Evolutionary conservation across 345 rosid genomes (phyloP).

Genomic region (Eucalyptus grandis): DNA sequence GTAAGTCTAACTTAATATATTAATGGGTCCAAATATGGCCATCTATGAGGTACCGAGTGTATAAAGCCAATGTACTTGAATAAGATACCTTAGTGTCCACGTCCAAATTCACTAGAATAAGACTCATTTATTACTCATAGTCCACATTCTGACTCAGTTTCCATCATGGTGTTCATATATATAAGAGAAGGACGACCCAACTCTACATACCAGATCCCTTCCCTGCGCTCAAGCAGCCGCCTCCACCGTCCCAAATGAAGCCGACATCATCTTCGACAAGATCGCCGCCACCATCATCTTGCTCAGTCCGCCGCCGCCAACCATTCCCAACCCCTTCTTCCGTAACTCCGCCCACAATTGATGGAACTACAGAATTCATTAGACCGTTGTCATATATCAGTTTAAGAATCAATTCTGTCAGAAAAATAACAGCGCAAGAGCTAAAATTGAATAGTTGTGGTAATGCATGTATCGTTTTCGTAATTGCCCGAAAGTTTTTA

Average conservation of each 20-base stretch:
- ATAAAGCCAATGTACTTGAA: not conserved
- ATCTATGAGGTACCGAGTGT: not conserved
- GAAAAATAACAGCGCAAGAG: not conserved
- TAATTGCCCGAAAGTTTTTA: not conserved
- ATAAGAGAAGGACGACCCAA: not conserved
- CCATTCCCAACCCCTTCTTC: not conserved
- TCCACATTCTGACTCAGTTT: not conserved
- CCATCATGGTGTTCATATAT: not conserved
- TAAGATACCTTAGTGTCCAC: not conserved
- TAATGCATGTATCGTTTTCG: not conserved
- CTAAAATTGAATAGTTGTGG: not conserved
- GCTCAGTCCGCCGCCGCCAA: not conserved
- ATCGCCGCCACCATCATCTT: not conserved
- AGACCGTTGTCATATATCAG: not conserved
- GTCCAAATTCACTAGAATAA: not conserved
- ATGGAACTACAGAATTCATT: not conserved
- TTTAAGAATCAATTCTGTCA: not conserved
- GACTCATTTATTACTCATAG: not conserved
- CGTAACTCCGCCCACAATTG: not conserved
- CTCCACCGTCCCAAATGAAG: not conserved
- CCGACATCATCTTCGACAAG: not conserved
- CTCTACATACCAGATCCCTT: not conserved
- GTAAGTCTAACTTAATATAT: not conserved
- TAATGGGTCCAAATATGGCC: accelerated
- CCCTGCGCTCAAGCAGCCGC: not conserved